Evolutionary conservation across 306 rosid species (phyloP), one percentile per base, ranked within the genome.

Genomic region (Gastrolobium villosum): DNA sequence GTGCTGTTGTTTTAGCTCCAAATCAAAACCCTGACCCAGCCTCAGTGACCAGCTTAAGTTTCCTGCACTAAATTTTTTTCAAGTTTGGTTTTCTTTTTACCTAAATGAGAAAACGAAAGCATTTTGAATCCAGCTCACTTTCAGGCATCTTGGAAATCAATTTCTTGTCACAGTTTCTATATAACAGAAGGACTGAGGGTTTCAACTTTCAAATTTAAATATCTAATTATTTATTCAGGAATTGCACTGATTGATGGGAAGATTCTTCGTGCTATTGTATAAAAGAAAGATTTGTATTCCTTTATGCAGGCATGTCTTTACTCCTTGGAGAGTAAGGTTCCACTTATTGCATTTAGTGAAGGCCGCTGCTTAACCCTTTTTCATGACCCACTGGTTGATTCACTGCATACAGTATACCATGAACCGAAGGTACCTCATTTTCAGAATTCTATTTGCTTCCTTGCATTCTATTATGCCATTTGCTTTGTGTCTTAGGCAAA

Each of bases 361-460:
- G 95, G 88, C 39, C 98, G 94, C 74, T 95, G 99, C 89, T 87
- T 95, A 63, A 83, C 98, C 67, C 85, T 95, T 44, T 95, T 92
- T 86, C 85, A 91, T 56, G 94, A 95, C 82, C 97, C 97, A 1
- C 81, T 85, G 39, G 86, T 93, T 54, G 90, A 95, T 82, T 87
- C 91, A 14, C 67, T 92, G 77, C 98, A 92, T 82, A 84, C 92
- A 49, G 7, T 79, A 76, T 95, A 92, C 76, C 95, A 81, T 70
- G 99, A 95, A 87, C 98, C 99, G 28, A 92, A 91, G 99, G 99
- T 94, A 84, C 50, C 45, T 70, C 41, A 65, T 41, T 45, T 54
- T 43, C 11, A 10, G 48, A 41, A 63, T 55, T 66, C 41, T 39
- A 6, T 50, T 5, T 43, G 36, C 56, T 76, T 72, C 28, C 57